Percentiles rank a stretch among this genome's conserved stretches.
phyloP scores from a whole-genome alignment of 2,329 filamentous ascomycete species.

The Fusarium sp. region DNA sequence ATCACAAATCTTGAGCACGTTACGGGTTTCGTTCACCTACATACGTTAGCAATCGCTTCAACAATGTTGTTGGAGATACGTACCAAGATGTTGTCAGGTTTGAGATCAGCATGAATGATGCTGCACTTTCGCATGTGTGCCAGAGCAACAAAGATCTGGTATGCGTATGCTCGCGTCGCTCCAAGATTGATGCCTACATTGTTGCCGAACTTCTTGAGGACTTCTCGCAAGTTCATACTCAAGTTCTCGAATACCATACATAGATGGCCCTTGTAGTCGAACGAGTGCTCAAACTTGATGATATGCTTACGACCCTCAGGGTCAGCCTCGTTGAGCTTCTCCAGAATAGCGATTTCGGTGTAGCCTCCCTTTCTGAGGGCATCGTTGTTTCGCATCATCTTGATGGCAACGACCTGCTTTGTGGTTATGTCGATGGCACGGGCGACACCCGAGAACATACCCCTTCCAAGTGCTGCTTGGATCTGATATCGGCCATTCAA shows the following conservation, averaged over 20 bases:
- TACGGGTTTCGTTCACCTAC: slow-evolving; percentile 82
- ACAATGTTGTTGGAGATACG: slow-evolving; percentile 36
- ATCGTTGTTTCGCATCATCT: slow-evolving; percentile 97
- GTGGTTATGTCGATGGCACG: slow-evolving; percentile 82
- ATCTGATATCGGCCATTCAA: slow-evolving; percentile 91
- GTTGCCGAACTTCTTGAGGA: slow-evolving; percentile 94
- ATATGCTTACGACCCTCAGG: slow-evolving; percentile 91
- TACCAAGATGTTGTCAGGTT: slow-evolving; percentile 96
- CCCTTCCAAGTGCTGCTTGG: slow-evolving; percentile 86
- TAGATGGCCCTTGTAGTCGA: slow-evolving; percentile 94
- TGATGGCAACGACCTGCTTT: slow-evolving; percentile 88
- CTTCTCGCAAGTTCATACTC: slow-evolving; percentile 91
- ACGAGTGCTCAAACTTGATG: slow-evolving; percentile 86
- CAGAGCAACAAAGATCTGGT: slow-evolving; percentile 92
- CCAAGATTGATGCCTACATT: slow-evolving; percentile 91
- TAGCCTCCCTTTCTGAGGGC: slow-evolving; percentile 90
- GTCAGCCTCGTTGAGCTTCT: slow-evolving; percentile 87
- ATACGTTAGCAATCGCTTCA: slow-evolving; percentile 21
- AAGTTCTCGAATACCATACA: slow-evolving; percentile 98
- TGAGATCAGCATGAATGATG: slow-evolving; percentile 94
- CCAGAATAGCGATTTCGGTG: slow-evolving; percentile 93
- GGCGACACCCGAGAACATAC: slow-evolving; percentile 97
- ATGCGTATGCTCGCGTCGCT: slow-evolving; percentile 88
- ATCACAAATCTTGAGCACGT: slow-evolving; percentile 93
- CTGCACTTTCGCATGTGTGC: slow-evolving; percentile 91